Conservation (phyloP, 352 stramenopile genomes). For the Phytophthora agathidicida region DNA sequence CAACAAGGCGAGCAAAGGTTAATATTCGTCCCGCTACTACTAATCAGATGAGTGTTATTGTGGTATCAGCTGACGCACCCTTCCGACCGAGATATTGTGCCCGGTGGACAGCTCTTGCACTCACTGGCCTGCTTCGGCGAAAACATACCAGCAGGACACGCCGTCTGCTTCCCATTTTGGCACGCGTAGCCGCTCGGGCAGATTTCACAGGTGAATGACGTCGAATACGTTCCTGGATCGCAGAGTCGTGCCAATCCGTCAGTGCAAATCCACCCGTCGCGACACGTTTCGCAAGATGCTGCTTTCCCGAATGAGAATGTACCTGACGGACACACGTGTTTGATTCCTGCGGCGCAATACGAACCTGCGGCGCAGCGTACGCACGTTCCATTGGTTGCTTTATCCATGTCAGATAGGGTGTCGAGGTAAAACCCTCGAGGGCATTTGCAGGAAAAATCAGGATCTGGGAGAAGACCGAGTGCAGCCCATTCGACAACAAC, state of each 20-base stretch:
- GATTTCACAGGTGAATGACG: conserved; percentile 38
- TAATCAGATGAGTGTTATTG: not conserved
- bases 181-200: conserved; percentile 63
- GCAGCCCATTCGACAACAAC: conserved; percentile 52
- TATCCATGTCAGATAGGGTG: conserved; percentile 6
- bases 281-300: conserved; percentile 54
- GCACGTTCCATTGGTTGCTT: conserved; percentile 27
- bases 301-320: conserved; percentile 70
- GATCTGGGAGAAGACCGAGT: conserved; percentile 62
- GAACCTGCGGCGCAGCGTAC: conserved; percentile 62
- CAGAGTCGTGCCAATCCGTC: conserved; percentile 58
- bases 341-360: conserved; percentile 64
- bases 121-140: conserved; percentile 46
- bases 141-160: conserved; percentile 53
- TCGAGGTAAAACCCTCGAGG: conserved; percentile 64
- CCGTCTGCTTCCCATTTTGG: conserved; percentile 57
- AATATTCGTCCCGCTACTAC: not conserved
- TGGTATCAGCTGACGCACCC: conserved; percentile 33
- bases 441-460: conserved; percentile 57
- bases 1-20: conserved; percentile 3
- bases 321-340: conserved; percentile 45
- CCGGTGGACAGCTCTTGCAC: conserved; percentile 63
- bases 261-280: conserved; percentile 69
- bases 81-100: conserved; percentile 51
- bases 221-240: conserved; percentile 58